Conservation (phyloP, 1,284 basidiomycete species). For the Earliella scabrosa region DNA sequence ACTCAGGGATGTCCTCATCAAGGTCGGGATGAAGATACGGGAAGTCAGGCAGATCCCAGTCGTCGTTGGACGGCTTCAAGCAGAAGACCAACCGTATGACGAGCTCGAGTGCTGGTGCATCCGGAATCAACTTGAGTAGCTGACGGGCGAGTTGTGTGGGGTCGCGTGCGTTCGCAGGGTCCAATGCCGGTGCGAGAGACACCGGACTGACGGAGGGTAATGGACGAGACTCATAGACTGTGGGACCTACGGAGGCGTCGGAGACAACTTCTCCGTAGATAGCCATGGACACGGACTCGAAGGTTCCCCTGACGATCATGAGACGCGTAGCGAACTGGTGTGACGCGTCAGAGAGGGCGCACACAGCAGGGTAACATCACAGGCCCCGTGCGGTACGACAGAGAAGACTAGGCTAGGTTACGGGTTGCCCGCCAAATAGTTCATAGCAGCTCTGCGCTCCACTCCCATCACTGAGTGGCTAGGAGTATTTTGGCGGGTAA, state of each 20-base stretch:
- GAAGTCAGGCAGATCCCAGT: constrained; percentile 76
- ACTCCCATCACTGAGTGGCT: no score
- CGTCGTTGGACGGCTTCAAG: constrained; percentile 71
- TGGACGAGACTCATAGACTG: constrained; percentile 40
- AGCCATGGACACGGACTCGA: constrained; percentile 67
- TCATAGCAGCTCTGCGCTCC: no score
- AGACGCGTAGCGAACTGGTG: constrained; percentile 73
- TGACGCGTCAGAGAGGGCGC: constrained; percentile 5
- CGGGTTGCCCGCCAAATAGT: no score
- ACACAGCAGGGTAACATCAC: no score
- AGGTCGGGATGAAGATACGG: constrained; percentile 68
- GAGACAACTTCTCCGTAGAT: constrained; percentile 65
- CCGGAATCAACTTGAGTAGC: constrained; percentile 61
- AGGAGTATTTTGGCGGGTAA: no score
- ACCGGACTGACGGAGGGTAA: constrained; percentile 44
- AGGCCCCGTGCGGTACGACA: no score
- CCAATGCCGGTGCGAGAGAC: constrained; percentile 52
- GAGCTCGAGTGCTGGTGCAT: constrained; percentile 62
- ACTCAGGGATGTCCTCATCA: constrained; percentile 47
- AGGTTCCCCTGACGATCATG: constrained; percentile 77
- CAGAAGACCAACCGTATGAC: constrained; percentile 75
- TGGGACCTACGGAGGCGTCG: constrained; percentile 30
- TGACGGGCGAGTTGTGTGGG: constrained; percentile 64
- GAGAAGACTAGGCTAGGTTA: no score
- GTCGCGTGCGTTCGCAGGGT: constrained; percentile 62